Base-by-base conservation (phyloP, 768 basidiomycete genomes). In the Lentinula edodes region DNA sequence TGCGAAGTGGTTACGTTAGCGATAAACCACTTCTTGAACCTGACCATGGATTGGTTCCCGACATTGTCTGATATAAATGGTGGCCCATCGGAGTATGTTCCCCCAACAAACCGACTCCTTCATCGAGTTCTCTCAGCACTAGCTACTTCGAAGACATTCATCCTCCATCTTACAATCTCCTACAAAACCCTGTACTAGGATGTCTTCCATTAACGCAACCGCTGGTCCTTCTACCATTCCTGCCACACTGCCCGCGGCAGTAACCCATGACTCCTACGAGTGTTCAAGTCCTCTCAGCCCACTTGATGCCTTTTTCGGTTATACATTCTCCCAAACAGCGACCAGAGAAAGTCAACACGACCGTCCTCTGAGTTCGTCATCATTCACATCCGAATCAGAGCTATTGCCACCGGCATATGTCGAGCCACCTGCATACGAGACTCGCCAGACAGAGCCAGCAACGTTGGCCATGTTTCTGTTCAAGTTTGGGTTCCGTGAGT, bases 391-490 rank as follows among this genome's bases (percentile, higher is more conserved):
- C 9, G 71, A 74, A 15, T 65, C 69, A 9, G 66, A 66, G 57
- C 61, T 63, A 2, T 52, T 64, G 34, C 58, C 58, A 52, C 60
- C 60, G 1, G 39, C 48, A n/a, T 61, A 52, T 53, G 51, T 43
- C 5, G 58, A 61, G 7, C 76, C 70, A 16, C 83, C 82, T 2
- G 70, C 81, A 16, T 85, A 83, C 64, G 72, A 72, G 7, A 78
- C 69, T 76, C 43, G 74, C 70, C 42, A 78, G 73, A 68, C 68
- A 20, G 83, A 87, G 73, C 77, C 79, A 38, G 70, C 76, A 4
- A 87, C 84, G 28, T 79, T 86, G 53, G 82, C 85, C 6, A 78
- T 80, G 72, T 84, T 80, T 68, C 70, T 87, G 51, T 87, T 87
- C 74, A 82, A 81, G 66, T 86, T 85, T 61, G 84, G 85, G 48